phyloP scores from a whole-genome alignment of 768 basidiomycete genomes.

The Dioszegia aurantiaca region DNA sequence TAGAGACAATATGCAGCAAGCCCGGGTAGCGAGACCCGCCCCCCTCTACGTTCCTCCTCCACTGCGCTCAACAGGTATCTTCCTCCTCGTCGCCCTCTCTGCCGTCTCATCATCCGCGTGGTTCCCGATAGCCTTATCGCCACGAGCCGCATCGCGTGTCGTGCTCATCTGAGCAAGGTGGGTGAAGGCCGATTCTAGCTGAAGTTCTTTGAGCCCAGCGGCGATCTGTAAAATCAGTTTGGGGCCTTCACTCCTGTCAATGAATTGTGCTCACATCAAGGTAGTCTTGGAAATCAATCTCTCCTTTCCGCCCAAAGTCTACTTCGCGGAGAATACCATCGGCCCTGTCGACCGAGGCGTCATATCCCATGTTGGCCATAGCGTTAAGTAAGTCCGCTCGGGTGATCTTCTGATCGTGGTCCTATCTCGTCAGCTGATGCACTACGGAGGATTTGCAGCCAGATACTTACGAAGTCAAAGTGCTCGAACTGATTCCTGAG shows the following conservation, averaged over 20 bases:
- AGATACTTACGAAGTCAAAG: conserved; percentile 49
- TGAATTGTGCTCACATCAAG: conserved; percentile 62
- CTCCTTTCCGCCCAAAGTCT: conserved; percentile 54
- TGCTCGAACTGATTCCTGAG: conserved; percentile 51
- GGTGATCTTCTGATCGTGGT: conserved; percentile 60
- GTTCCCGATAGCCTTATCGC: conserved; percentile 59
- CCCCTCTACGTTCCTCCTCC: conserved; percentile 56
- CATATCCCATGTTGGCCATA: conserved; percentile 70
- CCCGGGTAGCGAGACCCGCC: not conserved
- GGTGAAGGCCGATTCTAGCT: conserved; percentile 52
- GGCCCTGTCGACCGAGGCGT: conserved; percentile 47
- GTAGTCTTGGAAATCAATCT: conserved; percentile 78
- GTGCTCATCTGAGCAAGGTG: conserved; percentile 47
- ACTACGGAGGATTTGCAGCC: not conserved
- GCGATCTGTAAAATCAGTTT: conserved; percentile 45
- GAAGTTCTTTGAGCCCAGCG: conserved; percentile 54
- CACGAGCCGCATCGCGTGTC: conserved; percentile 51
- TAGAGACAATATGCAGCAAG: not conserved
- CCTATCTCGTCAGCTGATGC: conserved; percentile 36
- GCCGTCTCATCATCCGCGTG: conserved; percentile 43
- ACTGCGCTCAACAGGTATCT: conserved; percentile 61
- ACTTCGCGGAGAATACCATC: conserved; percentile 53
- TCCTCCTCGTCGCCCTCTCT: conserved; percentile 52
- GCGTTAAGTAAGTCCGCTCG: conserved; percentile 71
- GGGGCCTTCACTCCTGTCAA: not conserved